Conservation (phyloP, 164 flowering plant species). For the Vitis rupestris region DNA sequence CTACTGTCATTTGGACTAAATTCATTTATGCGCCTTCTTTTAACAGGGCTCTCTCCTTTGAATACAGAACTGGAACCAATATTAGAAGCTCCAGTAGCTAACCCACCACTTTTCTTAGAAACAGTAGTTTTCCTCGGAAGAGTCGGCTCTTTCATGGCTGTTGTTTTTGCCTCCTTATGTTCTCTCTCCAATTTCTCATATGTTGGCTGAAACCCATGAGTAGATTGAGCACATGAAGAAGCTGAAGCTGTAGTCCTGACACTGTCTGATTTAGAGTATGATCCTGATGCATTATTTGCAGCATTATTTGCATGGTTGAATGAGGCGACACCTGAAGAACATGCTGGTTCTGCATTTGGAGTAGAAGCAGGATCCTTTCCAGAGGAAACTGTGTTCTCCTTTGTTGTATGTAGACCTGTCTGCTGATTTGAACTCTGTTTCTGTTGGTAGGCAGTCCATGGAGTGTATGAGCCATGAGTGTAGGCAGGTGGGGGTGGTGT, state of each 20-base stretch:
- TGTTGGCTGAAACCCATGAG: background rate
- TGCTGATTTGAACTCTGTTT: constrained; percentile 2
- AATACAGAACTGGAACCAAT: constrained; percentile 10
- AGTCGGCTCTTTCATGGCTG: background rate
- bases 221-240: constrained; percentile 16
- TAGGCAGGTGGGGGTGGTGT: constrained; percentile 16
- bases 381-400: background rate
- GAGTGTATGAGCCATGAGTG: background rate
- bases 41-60: constrained; percentile 16
- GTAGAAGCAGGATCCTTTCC: constrained; percentile 2
- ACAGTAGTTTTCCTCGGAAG: constrained; percentile 1
- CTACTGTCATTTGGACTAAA: background rate
- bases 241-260: background rate
- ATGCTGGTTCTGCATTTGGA: constrained; percentile 5
- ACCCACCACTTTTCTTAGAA: constrained; percentile 8
- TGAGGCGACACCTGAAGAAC: constrained; percentile 10
- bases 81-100: background rate
- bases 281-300: background rate
- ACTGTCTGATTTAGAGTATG: background rate
- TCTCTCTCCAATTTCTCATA: constrained; percentile 10
- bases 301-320: background rate
- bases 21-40: constrained; percentile 14
- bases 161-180: constrained; percentile 4
- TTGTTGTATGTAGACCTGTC: background rate
- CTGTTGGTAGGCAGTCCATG: constrained; percentile 9